Percentiles rank a stretch among this genome's conserved stretches.
Conservation (phyloP, 768 basidiomycete species). For the Suillus lakei region DNA sequence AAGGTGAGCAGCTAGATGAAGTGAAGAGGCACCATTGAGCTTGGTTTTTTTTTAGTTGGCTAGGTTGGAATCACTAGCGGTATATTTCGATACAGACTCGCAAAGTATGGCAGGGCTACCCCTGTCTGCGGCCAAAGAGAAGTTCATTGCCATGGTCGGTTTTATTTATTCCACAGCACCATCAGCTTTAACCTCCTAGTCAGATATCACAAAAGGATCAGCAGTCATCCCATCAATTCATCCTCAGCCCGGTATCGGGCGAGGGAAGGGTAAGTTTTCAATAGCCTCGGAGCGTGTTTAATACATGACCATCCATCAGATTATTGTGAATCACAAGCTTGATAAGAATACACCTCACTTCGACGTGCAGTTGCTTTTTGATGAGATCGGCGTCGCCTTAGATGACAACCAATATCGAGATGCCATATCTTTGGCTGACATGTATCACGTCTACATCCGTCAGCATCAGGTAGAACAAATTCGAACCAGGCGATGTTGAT, state of each 20-base stretch:
- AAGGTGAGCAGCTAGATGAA: constrained; percentile 56
- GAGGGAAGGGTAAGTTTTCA: constrained; percentile 75
- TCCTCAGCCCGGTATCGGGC: constrained; percentile 94
- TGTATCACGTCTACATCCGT: constrained; percentile 94
- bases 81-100: constrained; percentile 96
- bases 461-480: constrained; percentile 65
- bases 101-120: constrained; percentile 73
- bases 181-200: neutral
- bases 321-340: constrained; percentile 81
- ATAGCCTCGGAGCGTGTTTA: neutral
- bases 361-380: constrained; percentile 86
- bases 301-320: constrained; percentile 42
- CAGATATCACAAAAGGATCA: constrained; percentile 58
- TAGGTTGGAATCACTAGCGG: constrained; percentile 81
- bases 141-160: constrained; percentile 75
- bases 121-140: constrained; percentile 66
- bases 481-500: neutral
- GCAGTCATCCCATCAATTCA: constrained; percentile 75
- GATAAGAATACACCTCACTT: constrained; percentile 79
- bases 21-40: constrained; percentile 11
- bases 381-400: constrained; percentile 90
- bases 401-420: constrained; percentile 96
- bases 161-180: constrained; percentile 1
- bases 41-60: constrained; percentile 60
- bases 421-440: constrained; percentile 89